Conservation (phyloP, 108 stramenopile genomes). For the Craspedostauros australis region DNA sequence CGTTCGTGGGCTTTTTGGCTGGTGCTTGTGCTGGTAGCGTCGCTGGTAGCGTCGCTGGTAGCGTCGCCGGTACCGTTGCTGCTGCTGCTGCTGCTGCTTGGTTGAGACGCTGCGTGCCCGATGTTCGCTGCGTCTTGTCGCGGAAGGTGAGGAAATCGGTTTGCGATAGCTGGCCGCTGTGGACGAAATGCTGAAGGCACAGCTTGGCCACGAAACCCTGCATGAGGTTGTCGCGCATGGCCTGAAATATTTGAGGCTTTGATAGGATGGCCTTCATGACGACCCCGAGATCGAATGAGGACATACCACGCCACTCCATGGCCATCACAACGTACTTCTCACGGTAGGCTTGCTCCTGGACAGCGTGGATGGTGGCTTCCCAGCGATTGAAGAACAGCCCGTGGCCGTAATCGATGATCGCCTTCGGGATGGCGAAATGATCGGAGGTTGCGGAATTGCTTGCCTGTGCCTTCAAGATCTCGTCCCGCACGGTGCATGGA, state of each 20-base stretch:
- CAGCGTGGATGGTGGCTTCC: conserved; percentile 24
- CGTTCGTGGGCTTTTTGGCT: too few species aligned
- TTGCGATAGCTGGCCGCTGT: too few species aligned
- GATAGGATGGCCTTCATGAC: conserved; percentile 40
- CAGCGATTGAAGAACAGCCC: conserved; percentile 57
- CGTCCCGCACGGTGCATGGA: conserved; percentile 47
- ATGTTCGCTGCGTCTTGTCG: too few species aligned
- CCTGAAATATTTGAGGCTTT: conserved; percentile 30
- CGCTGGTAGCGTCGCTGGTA: too few species aligned
- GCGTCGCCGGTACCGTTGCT: too few species aligned
- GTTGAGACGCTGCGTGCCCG: too few species aligned
- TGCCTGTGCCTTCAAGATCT: conserved; percentile 12
- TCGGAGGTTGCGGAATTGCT: conserved; percentile 27
- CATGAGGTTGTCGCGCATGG: conserved; percentile 44
- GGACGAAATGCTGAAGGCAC: conserved; percentile 47
- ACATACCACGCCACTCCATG: conserved; percentile 74
- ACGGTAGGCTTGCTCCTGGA: conserved; percentile 26
- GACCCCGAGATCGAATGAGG: conserved; percentile 42
- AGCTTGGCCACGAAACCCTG: conserved; percentile 56
- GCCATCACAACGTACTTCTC: conserved; percentile 55
- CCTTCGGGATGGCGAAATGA: too few species aligned
- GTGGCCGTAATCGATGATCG: conserved; percentile 74
- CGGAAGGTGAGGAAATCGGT: too few species aligned
- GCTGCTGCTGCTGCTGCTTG: too few species aligned
- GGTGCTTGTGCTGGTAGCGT: too few species aligned